Conservation (phyloP, 2,329 filamentous ascomycete species). For the Sporothrix globosa region DNA sequence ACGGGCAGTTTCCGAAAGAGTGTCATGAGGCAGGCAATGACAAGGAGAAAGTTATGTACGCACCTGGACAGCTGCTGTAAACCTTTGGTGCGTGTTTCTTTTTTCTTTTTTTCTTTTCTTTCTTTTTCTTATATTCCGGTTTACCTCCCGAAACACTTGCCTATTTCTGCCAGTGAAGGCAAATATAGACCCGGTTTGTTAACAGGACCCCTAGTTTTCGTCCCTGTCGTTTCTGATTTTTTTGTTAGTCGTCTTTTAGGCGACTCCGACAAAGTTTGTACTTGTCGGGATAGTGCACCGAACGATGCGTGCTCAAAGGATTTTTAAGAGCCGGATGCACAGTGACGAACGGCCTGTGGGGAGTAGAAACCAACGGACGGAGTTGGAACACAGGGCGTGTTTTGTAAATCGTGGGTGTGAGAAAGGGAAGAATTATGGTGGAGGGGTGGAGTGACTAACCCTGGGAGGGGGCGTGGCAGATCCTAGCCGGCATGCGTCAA, state of each 20-base stretch:
- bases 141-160: neutral
- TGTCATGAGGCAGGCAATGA: neutral
- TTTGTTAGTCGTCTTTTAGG: neutral
- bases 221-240: neutral
- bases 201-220: neutral
- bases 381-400: neutral
- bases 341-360: neutral
- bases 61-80: neutral
- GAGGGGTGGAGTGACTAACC: neutral
- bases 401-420: neutral
- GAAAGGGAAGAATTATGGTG: neutral
- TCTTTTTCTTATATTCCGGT: neutral
- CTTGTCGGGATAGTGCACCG: neutral
- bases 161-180: neutral
- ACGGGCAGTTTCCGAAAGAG: neutral
- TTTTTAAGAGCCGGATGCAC: neutral
- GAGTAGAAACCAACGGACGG: neutral
- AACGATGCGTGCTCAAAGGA: neutral
- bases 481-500: neutral
- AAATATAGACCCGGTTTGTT: neutral
- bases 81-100: neutral
- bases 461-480: slow-evolving; percentile 10
- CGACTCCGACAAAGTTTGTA: neutral
- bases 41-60: neutral
- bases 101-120: neutral